These are phyloP conservation scores for Pseudogymnoascus sp. DNA, from an alignment of 2,329 filamentous ascomycete genomes.

Conservation along the genomic window DNA sequence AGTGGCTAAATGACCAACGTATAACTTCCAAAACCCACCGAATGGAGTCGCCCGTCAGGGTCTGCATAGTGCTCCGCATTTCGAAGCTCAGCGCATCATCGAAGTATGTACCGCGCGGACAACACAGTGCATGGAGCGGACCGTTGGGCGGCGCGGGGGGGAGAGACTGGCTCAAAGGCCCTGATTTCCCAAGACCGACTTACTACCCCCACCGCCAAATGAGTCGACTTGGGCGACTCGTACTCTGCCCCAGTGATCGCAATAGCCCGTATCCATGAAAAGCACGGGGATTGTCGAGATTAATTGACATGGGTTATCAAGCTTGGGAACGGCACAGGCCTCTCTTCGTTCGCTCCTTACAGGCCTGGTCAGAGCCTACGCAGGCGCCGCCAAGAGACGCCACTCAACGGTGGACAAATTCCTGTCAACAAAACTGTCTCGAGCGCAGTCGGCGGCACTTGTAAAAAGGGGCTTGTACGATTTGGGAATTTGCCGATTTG, in stretches of 20 bases:
- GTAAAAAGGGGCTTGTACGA: neutral
- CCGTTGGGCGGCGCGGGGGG: conserved; percentile 4
- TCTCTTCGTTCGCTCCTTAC: neutral
- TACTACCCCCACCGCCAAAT: neutral
- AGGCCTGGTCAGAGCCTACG: neutral
- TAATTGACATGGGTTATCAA: conserved; percentile 1
- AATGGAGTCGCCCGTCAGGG: neutral
- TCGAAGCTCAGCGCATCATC: neutral
- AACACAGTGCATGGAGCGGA: neutral
- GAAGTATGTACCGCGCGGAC: neutral
- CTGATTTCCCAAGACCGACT: neutral
- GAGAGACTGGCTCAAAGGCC: conserved; percentile 5
- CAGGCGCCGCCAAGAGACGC: neutral
- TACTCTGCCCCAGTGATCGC: neutral
- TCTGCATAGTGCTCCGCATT: neutral
- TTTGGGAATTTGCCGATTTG: neutral
- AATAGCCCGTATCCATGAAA: conserved; percentile 1
- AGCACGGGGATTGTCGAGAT: conserved; percentile 6
- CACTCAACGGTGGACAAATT: conserved; percentile 5
- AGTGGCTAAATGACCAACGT: neutral
- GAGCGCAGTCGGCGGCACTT: neutral
- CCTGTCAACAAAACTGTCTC: conserved; percentile 8
- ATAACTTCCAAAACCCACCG: neutral
- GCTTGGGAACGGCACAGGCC: conserved; percentile 4
- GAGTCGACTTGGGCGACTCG: neutral